These are phyloP conservation scores for Leccinum subgranulosum DNA, from an alignment of 768 basidiomycete genomes.

Conservation along the genomic window DNA sequence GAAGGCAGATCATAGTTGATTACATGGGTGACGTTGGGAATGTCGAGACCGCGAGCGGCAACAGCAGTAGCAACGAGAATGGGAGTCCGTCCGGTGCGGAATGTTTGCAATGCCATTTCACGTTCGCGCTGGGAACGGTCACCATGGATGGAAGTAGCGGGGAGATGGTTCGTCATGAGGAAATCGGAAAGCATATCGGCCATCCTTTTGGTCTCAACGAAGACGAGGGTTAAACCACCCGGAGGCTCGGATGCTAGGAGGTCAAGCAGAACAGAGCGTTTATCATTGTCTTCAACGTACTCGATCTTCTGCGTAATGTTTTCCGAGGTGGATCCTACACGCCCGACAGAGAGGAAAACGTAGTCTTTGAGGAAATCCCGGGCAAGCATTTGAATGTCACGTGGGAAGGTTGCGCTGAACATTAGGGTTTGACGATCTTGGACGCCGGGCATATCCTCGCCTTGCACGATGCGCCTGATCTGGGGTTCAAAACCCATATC, in stretches of 20 bases:
- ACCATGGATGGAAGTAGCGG: conserved; percentile 96
- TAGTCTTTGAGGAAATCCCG: conserved; percentile 98
- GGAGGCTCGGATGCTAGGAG: conserved; percentile 72
- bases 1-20: conserved; percentile 97
- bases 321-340: conserved; percentile 97
- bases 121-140: conserved; percentile 98
- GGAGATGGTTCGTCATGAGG: conserved; percentile 75
- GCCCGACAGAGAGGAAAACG: conserved; percentile 97
- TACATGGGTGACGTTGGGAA: conserved; percentile 98
- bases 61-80: conserved; percentile 98
- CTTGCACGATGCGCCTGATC: conserved; percentile 96
- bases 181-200: conserved; percentile 98
- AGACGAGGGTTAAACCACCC: conserved; percentile 87
- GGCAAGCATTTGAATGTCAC: conserved; percentile 96
- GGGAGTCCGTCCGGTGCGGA: conserved; percentile 92
- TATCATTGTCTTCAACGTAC: conserved; percentile 96
- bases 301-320: conserved; percentile 99
- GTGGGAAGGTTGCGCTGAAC: conserved; percentile 99
- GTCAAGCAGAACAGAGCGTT: conserved; percentile 94
- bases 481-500: conserved; percentile 99
- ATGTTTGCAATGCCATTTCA: conserved; percentile 91
- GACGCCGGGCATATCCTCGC: conserved; percentile 97
- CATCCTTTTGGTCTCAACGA: conserved; percentile 99
- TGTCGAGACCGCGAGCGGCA: conserved; percentile 97
- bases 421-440: conserved; percentile 95